A percentile compares a stretch with the other conserved stretches of the same genome.
phyloP scores from a whole-genome alignment of 768 basidiomycete species.

The Cystobasidium onofrii region DNA sequence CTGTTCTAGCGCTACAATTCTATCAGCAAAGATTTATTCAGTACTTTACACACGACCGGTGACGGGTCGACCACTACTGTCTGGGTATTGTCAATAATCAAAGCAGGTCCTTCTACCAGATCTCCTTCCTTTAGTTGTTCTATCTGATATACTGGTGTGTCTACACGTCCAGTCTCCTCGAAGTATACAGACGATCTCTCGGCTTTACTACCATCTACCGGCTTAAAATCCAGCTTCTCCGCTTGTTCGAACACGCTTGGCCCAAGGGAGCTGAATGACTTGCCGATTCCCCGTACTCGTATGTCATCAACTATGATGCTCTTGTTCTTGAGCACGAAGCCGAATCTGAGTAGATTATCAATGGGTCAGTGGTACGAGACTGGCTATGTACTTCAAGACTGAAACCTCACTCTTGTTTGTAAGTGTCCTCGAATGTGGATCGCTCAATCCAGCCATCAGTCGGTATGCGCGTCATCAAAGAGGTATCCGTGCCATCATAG shows the following conservation, averaged over 20 bases:
- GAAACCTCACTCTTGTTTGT: constrained; percentile 55
- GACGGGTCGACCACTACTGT: constrained; percentile 65
- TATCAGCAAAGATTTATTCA: constrained; percentile 28
- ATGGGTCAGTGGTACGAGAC: too few species aligned
- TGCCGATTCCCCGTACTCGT: constrained; percentile 79
- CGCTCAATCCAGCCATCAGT: constrained; percentile 59
- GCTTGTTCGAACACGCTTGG: constrained; percentile 71
- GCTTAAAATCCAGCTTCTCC: constrained; percentile 50
- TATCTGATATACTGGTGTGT: constrained; percentile 69
- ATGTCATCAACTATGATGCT: constrained; percentile 80
- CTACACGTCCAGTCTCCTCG: constrained; percentile 64
- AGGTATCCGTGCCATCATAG: constrained; percentile 86
- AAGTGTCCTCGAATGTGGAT: constrained; percentile 66
- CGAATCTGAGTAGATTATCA: constrained; percentile 48
- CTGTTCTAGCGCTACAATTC: constrained; percentile 4
- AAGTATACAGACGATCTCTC: constrained; percentile 57
- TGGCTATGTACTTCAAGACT: background rate
- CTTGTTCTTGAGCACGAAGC: constrained; percentile 79
- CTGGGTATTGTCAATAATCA: constrained; percentile 92
- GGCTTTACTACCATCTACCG: constrained; percentile 45
- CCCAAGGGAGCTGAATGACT: constrained; percentile 74
- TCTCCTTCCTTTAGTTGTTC: constrained; percentile 62
- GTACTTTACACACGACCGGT: constrained; percentile 23
- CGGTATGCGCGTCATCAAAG: constrained; percentile 65
- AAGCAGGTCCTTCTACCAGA: constrained; percentile 69